phyloP scores from a whole-genome alignment of 352 stramenopile genomes.

The Pythium aristosporum region DNA sequence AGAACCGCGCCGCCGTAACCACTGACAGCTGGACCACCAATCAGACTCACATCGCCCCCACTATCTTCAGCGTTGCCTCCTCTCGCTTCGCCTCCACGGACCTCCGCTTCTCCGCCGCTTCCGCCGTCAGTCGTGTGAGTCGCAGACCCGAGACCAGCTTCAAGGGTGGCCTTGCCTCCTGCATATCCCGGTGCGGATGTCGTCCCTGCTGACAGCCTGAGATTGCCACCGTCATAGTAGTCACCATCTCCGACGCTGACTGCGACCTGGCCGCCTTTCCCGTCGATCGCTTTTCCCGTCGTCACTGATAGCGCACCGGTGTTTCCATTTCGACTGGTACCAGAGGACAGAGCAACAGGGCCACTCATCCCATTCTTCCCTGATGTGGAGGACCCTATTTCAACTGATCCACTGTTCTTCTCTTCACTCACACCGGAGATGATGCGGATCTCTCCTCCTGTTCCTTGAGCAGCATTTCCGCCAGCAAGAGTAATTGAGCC shows the following conservation, averaged over 20 bases:
- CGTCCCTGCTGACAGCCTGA: conserved; percentile 62
- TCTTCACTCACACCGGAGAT: conserved; percentile 46
- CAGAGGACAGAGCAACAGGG: conserved; percentile 37
- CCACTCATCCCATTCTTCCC: conserved; percentile 59
- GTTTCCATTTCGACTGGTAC: conserved; percentile 26
- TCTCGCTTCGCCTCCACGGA: conserved; percentile 86
- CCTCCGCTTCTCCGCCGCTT: conserved; percentile 81
- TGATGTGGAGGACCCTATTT: conserved; percentile 50
- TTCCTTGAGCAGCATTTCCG: conserved; percentile 48
- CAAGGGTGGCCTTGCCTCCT: conserved; percentile 50
- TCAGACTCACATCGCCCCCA: conserved; percentile 78
- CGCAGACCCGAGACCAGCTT: conserved; percentile 56
- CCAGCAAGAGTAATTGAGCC: conserved; percentile 50
- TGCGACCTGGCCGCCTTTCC: conserved; percentile 57
- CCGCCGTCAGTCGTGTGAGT: conserved; percentile 88
- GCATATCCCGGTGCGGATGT: conserved; percentile 48
- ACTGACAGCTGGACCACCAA: conserved; percentile 65
- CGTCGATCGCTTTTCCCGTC: conserved; percentile 48
- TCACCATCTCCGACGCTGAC: conserved; percentile 59
- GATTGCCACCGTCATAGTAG: conserved; percentile 53
- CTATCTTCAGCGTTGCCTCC: conserved; percentile 88
- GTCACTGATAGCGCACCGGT: conserved; percentile 42
- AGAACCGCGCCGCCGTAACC: conserved; percentile 64
- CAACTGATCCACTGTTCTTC: conserved; percentile 52
- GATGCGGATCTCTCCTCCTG: conserved; percentile 48